Percentiles rank a stretch among this genome's conserved stretches.
Evolutionary conservation across 2,329 filamentous ascomycete species (phyloP).

Genomic region (Aspergillus caelatus): DNA sequence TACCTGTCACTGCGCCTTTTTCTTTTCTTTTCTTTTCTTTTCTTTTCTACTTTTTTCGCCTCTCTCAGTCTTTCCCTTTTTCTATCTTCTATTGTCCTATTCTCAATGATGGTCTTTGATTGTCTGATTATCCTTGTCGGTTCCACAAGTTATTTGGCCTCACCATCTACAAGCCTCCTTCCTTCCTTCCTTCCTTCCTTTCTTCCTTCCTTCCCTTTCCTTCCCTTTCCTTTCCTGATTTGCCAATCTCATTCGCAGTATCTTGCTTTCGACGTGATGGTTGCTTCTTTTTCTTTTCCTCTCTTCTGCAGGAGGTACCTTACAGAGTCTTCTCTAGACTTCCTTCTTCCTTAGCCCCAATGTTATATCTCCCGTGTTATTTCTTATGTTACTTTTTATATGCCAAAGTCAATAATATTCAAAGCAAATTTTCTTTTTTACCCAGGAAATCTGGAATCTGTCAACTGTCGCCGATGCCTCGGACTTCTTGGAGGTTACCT

Average conservation of each 20-base stretch:
- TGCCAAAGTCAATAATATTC: not conserved
- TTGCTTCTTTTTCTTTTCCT: constrained; percentile 10
- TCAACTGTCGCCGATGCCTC: constrained; percentile 25
- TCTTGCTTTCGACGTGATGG: not conserved
- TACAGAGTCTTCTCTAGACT: not conserved
- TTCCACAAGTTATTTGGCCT: constrained; percentile 4
- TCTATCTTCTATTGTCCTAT: not conserved
- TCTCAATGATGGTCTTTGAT: not conserved
- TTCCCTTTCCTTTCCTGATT: not conserved
- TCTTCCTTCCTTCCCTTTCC: not conserved
- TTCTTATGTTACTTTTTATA: constrained; percentile 11
- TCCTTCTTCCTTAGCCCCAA: not conserved
- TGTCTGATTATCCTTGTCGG: constrained; percentile 15
- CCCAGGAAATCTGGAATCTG: constrained; percentile 31
- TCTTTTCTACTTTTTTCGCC: not conserved
- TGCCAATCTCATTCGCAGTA: constrained; percentile 7
- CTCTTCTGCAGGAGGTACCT: not conserved
- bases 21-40: not conserved
- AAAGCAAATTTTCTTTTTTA: not conserved
- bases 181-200: not conserved
- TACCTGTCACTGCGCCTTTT: not conserved
- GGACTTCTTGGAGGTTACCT: constrained; percentile 22
- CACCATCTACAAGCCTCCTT: constrained; percentile 2
- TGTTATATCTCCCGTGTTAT: not conserved
- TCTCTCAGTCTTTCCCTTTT: not conserved